Evolutionary conservation across 2,329 filamentous ascomycete genomes (phyloP).

Genomic region (Neonectria neomacrospora): DNA sequence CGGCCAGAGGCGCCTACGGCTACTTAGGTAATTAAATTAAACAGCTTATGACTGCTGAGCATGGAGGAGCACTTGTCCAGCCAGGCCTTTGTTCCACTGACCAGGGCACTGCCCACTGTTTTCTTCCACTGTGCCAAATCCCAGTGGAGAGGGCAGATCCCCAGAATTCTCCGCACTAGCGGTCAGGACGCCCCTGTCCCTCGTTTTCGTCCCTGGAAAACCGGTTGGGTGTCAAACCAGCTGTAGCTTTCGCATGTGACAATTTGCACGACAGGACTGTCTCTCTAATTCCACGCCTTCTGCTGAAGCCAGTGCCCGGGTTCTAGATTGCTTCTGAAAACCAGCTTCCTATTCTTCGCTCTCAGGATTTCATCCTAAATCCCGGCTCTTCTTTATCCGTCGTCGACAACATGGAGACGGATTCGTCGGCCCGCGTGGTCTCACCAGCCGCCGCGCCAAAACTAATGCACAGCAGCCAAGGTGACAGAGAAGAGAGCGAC

Average conservation of each 20-base stretch:
- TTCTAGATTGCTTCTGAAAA: not conserved
- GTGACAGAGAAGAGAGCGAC: conserved; percentile 4
- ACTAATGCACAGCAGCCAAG: conserved; percentile 16
- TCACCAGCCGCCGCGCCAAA: conserved; percentile 25
- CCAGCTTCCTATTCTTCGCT: not conserved
- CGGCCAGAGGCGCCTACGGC: not conserved
- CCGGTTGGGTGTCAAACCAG: not conserved
- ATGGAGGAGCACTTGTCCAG: too few relatives aligned
- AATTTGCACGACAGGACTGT: not conserved
- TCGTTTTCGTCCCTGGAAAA: not conserved
- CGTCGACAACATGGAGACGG: conserved; percentile 15
- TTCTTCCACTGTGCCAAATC: conserved; percentile 16
- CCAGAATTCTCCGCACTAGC: conserved; percentile 28
- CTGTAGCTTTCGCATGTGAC: not conserved
- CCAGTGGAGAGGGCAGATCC: not conserved
- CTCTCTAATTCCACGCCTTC: not conserved
- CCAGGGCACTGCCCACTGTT: not conserved
- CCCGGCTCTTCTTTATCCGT: not conserved
- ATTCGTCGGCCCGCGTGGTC: not conserved
- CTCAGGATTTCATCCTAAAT: not conserved
- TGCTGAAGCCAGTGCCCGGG: not conserved
- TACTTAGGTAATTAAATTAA: not conserved
- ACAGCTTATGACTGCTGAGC: not conserved
- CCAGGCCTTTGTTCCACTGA: not conserved
- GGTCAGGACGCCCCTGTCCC: conserved; percentile 23